Evolutionary conservation across 306 rosid genomes (phyloP).

Genomic region (Delonix regia): DNA sequence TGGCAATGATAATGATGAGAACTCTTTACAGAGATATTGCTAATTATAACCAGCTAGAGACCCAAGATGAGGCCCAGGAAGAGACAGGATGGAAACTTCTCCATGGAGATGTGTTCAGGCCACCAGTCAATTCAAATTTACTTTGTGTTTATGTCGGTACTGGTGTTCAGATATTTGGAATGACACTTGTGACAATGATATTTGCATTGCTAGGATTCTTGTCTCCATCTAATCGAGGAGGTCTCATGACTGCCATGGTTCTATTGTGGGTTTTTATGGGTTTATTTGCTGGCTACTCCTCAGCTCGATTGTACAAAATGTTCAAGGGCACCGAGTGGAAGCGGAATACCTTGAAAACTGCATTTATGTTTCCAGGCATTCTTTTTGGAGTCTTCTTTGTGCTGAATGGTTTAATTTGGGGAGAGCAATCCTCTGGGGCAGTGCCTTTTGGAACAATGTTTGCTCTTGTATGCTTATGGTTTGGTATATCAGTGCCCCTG

Average conservation of each 20-base stretch:
- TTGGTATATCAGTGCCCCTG: conserved; percentile 75
- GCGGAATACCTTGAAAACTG: conserved; percentile 71
- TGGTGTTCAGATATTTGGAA: conserved; percentile 74
- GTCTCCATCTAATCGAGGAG: conserved; percentile 83
- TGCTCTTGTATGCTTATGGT: conserved; percentile 79
- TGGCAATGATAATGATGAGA: conserved; percentile 88
- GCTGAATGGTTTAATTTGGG: conserved; percentile 73
- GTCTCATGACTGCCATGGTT: conserved; percentile 84
- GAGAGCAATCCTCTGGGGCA: conserved; percentile 75
- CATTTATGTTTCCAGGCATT: conserved; percentile 79
- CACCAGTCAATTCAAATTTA: conserved; percentile 70
- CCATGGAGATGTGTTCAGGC: conserved; percentile 72
- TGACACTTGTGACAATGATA: conserved; percentile 78
- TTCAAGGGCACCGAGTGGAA: conserved; percentile 79
- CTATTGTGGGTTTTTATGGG: conserved; percentile 86
- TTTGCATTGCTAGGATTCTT: conserved; percentile 73
- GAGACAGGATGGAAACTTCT: conserved; percentile 87
- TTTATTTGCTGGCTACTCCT: conserved; percentile 72
- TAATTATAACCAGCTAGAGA: conserved; percentile 73
- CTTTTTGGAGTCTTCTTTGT: conserved; percentile 67
- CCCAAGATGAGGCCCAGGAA: conserved; percentile 82
- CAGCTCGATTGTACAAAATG: conserved; percentile 77
- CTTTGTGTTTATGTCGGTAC: conserved; percentile 76
- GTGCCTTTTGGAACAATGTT: conserved; percentile 82
- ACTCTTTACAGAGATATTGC: conserved; percentile 75